Percentiles rank a stretch among this genome's conserved stretches.
phyloP scores from a whole-genome alignment of 2,329 filamentous ascomycete species.

The Hypoxylon sp. region DNA sequence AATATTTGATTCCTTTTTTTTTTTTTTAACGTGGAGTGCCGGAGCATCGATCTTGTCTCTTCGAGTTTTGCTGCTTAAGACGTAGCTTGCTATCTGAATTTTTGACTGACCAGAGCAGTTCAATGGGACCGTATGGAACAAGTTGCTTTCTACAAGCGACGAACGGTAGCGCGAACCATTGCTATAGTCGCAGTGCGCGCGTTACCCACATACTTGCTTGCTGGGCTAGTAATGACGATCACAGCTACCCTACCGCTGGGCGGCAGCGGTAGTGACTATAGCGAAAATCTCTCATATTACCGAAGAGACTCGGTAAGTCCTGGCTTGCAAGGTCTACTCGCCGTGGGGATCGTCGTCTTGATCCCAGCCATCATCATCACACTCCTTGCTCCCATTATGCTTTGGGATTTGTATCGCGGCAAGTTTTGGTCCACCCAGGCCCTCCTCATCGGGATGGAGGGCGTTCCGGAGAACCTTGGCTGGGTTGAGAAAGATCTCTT shows the following conservation, averaged over 20 bases:
- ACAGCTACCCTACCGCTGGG: not conserved
- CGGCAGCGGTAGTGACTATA: not conserved
- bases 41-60: too few relatives aligned
- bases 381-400: not conserved
- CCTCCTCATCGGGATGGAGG: not conserved
- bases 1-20: too few relatives aligned
- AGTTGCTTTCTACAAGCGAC: not conserved
- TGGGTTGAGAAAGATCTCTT: not conserved
- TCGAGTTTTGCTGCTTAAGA: too few relatives aligned
- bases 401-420: not conserved
- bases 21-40: too few relatives aligned
- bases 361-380: not conserved
- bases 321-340: not conserved
- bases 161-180: not conserved
- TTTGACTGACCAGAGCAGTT: not conserved
- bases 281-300: too few relatives aligned
- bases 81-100: not conserved
- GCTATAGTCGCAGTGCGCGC: not conserved
- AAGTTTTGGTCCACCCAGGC: not conserved
- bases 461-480: not conserved
- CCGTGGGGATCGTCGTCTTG: not conserved
- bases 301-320: not conserved
- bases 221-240: not conserved
- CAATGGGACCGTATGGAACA: not conserved
- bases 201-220: not conserved